Conservation (phyloP, 495 filamentous ascomycete genomes). For the Pseudoneurospora amorphoporcata region DNA sequence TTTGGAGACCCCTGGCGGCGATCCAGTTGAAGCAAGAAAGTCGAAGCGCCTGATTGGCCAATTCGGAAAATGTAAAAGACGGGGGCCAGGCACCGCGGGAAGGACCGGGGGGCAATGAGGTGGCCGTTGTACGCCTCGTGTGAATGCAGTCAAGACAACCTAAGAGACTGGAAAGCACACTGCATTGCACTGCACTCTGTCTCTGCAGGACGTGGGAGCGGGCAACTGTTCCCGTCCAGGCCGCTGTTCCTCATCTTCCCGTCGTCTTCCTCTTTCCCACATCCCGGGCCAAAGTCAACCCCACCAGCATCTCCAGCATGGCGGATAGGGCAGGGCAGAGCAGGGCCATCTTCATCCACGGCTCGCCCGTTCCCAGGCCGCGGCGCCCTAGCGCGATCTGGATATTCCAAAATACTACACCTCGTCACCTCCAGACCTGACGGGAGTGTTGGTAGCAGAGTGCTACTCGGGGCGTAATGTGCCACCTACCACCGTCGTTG, state of each 20-base stretch:
- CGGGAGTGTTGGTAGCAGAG: neutral
- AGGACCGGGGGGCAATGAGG: neutral
- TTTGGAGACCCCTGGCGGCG: neutral
- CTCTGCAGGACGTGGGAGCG: no score
- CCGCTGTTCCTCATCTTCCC: no score
- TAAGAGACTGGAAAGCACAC: neutral
- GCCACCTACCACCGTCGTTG: neutral
- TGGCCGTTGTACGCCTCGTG: neutral
- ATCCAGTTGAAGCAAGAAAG: neutral
- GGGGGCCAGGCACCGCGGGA: neutral
- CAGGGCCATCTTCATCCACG: neutral
- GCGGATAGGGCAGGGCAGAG: neutral
- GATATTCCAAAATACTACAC: neutral
- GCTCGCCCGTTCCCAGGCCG: neutral
- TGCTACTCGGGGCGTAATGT: neutral
- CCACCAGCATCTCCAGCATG: neutral
- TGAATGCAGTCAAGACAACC: neutral
- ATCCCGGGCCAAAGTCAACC: no score
- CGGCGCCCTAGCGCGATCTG: neutral
- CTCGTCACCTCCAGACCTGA: neutral
- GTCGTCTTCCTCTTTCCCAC: no score
- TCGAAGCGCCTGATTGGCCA: neutral
- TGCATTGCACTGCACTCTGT: no score
- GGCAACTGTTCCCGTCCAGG: no score
- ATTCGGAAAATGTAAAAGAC: neutral